Conservation (phyloP, 1,284 basidiomycete species). For the Fomitopsis pinicola region DNA sequence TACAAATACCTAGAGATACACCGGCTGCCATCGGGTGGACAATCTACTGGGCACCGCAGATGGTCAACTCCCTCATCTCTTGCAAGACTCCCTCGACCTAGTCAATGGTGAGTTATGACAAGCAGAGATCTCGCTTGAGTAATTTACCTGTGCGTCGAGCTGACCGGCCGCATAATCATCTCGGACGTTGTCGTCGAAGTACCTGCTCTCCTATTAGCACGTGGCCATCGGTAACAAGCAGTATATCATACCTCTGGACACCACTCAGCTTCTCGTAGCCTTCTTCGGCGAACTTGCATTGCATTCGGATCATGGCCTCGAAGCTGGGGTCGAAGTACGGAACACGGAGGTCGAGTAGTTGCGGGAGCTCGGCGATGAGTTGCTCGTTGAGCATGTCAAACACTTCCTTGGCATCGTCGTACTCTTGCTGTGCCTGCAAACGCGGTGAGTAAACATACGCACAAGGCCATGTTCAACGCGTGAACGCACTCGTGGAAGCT, state of each 20-base stretch:
- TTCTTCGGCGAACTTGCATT: conserved; percentile 95
- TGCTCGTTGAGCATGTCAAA: conserved; percentile 94
- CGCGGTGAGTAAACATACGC: not conserved
- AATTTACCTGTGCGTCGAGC: conserved; percentile 82
- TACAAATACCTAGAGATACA: not conserved
- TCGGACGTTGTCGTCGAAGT: conserved; percentile 86
- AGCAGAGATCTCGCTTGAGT: not conserved
- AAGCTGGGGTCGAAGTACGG: conserved; percentile 99
- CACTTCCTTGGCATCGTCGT: conserved; percentile 90
- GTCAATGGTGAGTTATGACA: not conserved
- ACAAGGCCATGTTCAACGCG: not conserved
- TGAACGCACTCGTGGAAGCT: conserved; percentile 71
- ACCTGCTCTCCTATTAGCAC: conserved; percentile 40
- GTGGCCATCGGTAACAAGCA: not conserved
- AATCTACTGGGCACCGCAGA: conserved; percentile 62
- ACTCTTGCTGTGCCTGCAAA: conserved; percentile 83
- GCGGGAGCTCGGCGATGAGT: conserved; percentile 86
- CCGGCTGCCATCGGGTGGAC: not conserved
- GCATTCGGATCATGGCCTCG: conserved; percentile 98
- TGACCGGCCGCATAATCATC: conserved; percentile 98
- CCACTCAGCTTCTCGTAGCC: conserved; percentile 97
- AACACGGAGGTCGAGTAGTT: conserved; percentile 90
- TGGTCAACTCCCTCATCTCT: conserved; percentile 95
- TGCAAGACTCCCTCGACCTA: conserved; percentile 88
- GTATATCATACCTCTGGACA: conserved; percentile 70